Base-by-base conservation (phyloP, 352 stramenopile species). In the Phytophthora ohioensis region DNA sequence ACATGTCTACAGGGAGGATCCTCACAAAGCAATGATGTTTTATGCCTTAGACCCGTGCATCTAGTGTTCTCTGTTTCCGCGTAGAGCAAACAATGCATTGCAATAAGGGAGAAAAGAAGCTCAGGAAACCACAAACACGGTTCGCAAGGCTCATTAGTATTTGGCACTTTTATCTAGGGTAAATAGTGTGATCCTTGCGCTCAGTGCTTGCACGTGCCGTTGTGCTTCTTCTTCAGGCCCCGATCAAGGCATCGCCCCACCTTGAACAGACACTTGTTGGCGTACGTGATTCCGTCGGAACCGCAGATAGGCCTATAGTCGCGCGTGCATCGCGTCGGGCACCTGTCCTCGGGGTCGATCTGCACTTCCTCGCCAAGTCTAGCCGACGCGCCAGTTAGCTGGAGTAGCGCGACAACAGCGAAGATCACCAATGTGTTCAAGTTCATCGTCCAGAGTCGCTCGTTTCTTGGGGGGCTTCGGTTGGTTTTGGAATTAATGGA, bases 261-360 rank as follows among this genome's bases (percentile, higher is more conserved):
- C 32, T 64, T 47, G 36, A 64, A 55, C 36, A 64, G 47, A n/a
- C 57, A 64, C 27, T 42, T 36, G 21, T 64, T 64, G 6, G 57
- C 17, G 57, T 64, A 55, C 27, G 45, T 55, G 35, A 57, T 12
- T 42, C 57, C 57, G 35, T 64, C 36, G 3, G 57, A 57, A 13
- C 36, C 57, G 35, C 57, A 64, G 21, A 64, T 47, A 7, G 68
- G 68, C 2, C 27, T 31, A 48, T 51, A 67, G 21, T 75, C 67
- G 49, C 67, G 67, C 1, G 42, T 46, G 57, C 66, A 69, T 38
- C 15, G 52, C 4, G 47, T 71, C 8, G 56, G 42, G 41, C 64
- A 71, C 13, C 43, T 54, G 47, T 30, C 47, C 8, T 67, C 64
- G 3, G 47, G n/a, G 34, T 66, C 55, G 27, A 49, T 17, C 10